A percentile compares a stretch with the other conserved stretches of the same genome.
phyloP scores from a whole-genome alignment of 805 yeast species.

The Candida suzukii region DNA sequence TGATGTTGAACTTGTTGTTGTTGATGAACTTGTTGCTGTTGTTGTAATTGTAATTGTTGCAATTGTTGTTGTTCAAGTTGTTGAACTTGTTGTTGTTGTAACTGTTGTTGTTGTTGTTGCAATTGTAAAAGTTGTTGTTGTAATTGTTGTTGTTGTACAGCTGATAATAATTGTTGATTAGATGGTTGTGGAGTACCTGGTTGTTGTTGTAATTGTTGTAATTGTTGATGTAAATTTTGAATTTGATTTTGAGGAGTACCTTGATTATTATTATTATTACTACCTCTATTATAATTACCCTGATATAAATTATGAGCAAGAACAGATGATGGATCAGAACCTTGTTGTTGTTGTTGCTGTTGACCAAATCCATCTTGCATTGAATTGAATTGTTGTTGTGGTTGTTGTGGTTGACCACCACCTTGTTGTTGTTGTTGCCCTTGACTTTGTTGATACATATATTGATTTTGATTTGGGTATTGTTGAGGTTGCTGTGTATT shows the following conservation, averaged over 20 bases:
- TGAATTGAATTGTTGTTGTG: constrained; percentile 6
- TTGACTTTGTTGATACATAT: constrained; percentile 5
- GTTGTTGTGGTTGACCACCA: constrained; percentile 8
- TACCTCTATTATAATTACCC: constrained; percentile 33
- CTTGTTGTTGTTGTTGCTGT: constrained; percentile 16
- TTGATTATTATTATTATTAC: constrained; percentile 26
- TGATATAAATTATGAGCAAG: constrained; percentile 34
- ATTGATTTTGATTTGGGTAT: constrained; percentile 2
- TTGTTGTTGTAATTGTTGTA: constrained; percentile 11
- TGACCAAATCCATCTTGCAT: constrained; percentile 16
- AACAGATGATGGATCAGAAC: constrained; percentile 27
- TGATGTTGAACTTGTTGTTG: constrained; percentile 17
- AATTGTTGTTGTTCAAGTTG: constrained; percentile 18
- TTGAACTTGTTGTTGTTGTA: constrained; percentile 20
- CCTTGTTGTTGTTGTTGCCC: constrained; percentile 8
- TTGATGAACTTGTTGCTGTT: constrained; percentile 13
- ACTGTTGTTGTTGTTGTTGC: constrained; percentile 25
- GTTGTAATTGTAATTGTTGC: constrained; percentile 19
- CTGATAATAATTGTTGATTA: constrained; percentile 14
- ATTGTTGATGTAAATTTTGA: constrained; percentile 16
- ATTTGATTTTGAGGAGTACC: constrained; percentile 18
- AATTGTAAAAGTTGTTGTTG: constrained; percentile 16
- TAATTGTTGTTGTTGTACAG: constrained; percentile 14
- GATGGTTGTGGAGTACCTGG: constrained; percentile 22
- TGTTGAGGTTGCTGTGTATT: constrained; percentile 10